These are phyloP conservation scores for Aspergillus sojae DNA, from an alignment of 2,329 filamentous ascomycete species.

Conservation along the genomic window DNA sequence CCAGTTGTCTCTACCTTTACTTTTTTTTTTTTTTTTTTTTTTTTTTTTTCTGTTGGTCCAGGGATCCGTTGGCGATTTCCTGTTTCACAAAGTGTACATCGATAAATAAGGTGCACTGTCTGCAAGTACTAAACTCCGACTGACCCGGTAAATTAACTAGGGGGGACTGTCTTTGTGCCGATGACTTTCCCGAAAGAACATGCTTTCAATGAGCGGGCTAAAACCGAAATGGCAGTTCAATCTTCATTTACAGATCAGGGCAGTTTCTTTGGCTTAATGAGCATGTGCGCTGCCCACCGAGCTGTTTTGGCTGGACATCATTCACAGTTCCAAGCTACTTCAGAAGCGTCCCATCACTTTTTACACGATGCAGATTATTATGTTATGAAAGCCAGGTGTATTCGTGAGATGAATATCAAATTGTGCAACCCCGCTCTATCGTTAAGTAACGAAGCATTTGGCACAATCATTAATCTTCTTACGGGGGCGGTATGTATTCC, in stretches of 20 bases:
- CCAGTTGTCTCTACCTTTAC: background rate
- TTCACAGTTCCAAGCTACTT: constrained; percentile 24
- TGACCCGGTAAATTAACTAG: constrained; percentile 12
- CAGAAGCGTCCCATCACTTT: constrained; percentile 20
- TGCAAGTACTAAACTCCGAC: background rate
- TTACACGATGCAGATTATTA: constrained; percentile 41
- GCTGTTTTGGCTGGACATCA: constrained; percentile 34
- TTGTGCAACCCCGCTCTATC: constrained; percentile 29
- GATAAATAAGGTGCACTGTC: background rate
- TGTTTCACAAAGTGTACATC: background rate
- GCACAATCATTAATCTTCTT: constrained; percentile 42
- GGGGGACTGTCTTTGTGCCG: constrained; percentile 40
- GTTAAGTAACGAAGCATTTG: constrained; percentile 38
- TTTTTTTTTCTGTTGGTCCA: background rate
- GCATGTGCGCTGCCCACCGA: constrained; percentile 42
- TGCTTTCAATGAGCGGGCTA: constrained; percentile 25
- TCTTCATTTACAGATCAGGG: constrained; percentile 39
- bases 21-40: background rate
- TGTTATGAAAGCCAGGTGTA: constrained; percentile 41
- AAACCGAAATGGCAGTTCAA: constrained; percentile 34
- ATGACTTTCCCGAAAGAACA: constrained; percentile 42
- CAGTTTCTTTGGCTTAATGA: constrained; percentile 44
- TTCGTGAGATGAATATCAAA: constrained; percentile 37
- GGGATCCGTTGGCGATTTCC: background rate
- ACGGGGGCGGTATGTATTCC: constrained; percentile 35